These are phyloP conservation scores for Onygena corvina DNA, from an alignment of 2,329 filamentous ascomycete species.

Conservation along the genomic window DNA sequence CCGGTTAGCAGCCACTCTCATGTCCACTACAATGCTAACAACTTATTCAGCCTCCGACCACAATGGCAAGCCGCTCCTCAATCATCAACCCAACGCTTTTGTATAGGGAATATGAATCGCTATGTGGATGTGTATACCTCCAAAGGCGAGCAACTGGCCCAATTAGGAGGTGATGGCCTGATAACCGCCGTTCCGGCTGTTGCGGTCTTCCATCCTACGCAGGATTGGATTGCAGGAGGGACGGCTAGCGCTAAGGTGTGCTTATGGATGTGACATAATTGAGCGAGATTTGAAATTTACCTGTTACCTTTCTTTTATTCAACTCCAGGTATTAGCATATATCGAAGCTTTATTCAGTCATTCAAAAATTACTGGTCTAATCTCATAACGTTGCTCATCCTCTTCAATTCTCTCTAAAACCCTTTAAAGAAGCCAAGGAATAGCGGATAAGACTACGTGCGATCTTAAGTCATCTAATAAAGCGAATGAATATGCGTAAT, in stretches of 20 bases:
- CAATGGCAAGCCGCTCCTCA: constrained; percentile 77
- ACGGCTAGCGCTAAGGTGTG: constrained; percentile 87
- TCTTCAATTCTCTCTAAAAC: no score
- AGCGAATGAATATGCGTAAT: no score
- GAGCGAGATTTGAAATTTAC: not conserved
- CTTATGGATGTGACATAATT: constrained; percentile 62
- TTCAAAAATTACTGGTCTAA: no score
- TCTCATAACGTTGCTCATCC: no score
- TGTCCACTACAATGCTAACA: constrained; percentile 8
- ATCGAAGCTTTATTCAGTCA: no score
- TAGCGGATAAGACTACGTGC: no score
- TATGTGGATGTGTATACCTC: constrained; percentile 85
- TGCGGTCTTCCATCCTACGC: constrained; percentile 73
- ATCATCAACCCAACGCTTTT: constrained; percentile 74
- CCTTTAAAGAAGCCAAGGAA: no score
- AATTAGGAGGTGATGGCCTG: constrained; percentile 66
- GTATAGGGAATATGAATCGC: constrained; percentile 93
- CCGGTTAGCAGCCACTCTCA: not conserved
- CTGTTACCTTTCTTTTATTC: no score
- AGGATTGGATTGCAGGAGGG: constrained; percentile 85
- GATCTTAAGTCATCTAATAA: no score
- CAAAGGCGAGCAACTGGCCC: constrained; percentile 74
- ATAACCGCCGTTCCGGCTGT: constrained; percentile 93
- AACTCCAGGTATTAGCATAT: not conserved
- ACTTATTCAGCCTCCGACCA: constrained; percentile 49